Evolutionary conservation across 1,139 yeast species (phyloP), one percentile per base, ranked within the genome.

Genomic region (Pichia sp.): DNA sequence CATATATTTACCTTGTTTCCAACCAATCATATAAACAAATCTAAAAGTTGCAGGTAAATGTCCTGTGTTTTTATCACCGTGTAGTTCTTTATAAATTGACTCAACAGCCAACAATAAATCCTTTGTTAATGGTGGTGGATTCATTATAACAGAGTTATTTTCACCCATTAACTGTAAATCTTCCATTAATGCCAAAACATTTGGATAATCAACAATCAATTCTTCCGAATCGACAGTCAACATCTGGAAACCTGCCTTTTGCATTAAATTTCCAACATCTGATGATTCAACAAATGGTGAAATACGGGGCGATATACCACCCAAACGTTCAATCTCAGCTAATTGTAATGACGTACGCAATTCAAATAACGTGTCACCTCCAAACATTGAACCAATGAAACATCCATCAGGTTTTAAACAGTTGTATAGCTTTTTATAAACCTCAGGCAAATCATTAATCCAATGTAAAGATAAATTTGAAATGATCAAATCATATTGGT

Each of bases 121-220:
- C 51, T 82, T 71, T 6, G 83, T 77, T 42, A 87, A 63, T 27
- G 68, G 66, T 12, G 75, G 71, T 6, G 84, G 75, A 39, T 87
- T 68, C 41, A 79, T 71, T 42, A 76, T 64, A 29, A 82, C 80
- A 1, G 94, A 80, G 60, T 85, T 87, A 52, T 82, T 83, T 62
- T 87, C 96, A 6, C 96, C 96, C 95, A 86, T 86, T 22, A 78
- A 68, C 59, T 84, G 88, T 38, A 87, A 65, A 57, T 87, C 95
- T 48, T 76, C 78, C 68, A 87, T 72, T 39, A 87, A 67, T 3
- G 87, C 73, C 45, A 78, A 71, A 43, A 85, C 71, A 59, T 82
- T 85, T 0, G 95, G 96, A 58, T 82, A 87, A n/a, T 85, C 85
- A 11, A 87, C 89, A 7, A 85, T 77, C 29, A 87, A 77, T 60